Base-by-base conservation (phyloP, 768 basidiomycete species). In the Mycena haematopus region DNA sequence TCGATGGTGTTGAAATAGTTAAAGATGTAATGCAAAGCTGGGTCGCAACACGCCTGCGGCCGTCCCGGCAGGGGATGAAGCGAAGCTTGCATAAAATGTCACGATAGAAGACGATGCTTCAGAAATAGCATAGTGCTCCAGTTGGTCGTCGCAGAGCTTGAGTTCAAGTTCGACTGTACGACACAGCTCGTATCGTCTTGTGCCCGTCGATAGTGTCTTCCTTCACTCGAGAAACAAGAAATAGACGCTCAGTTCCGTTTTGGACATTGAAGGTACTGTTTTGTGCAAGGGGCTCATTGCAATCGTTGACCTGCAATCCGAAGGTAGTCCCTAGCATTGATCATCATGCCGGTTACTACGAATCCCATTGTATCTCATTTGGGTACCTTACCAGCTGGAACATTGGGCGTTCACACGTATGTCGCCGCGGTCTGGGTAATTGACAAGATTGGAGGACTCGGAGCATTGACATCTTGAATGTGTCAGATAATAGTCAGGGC, bases 141-240 rank as follows among this genome's bases (percentile, higher is more conserved):
- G 35, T 19, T 38, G 17, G 36, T 9, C 9, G 49, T 29, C 13
- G 35, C 27, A 6, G 47, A 29, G 21, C 24, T 47, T 22, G 21
- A 17, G n/a, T n/a, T n/a, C n/a, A n/a, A n/a, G n/a, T n/a, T n/a
- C 49, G 56, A 31, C 24, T 24, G 35, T 27, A 40, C 38, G 1
- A 63, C 62, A 36, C 62, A 58, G 38, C 56, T 58, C 21, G 56
- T 53, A 53, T 64, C 57, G n/a, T 46, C 63, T 64, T 42, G 51
- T 5, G 7, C 1, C 7, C 6, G 42, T 46, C 21, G 36, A 13
- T 25, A 40, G 5, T 17, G 3, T 42, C 1, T 22, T n/a, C 33
- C 1, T 44, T 25, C n/a, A n/a, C n/a, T 22, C 2, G 25, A 21
- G n/a, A 15, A 14, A 14, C 27, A 31, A 45, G 3, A 19, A 19